phyloP scores from a whole-genome alignment of 2,329 filamentous ascomycete species.

The Ceratocystis huliohia region DNA sequence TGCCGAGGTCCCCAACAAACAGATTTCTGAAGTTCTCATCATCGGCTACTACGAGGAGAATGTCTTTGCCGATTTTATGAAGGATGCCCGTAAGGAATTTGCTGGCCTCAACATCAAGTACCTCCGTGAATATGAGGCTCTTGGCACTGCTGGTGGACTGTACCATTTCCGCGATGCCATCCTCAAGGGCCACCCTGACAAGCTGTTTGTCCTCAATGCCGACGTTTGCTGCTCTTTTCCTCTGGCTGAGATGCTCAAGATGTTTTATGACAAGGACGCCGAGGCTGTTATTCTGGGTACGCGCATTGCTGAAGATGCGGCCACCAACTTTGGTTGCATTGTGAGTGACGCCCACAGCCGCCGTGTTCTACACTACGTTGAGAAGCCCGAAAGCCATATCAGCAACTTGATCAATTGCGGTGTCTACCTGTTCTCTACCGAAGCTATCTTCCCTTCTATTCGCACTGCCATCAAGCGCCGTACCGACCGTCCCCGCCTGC shows the following conservation, averaged over 20 bases:
- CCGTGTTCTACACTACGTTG: constrained; percentile 95
- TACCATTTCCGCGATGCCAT: constrained; percentile 99
- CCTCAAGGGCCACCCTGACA: constrained; percentile 85
- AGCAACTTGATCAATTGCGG: constrained; percentile 98
- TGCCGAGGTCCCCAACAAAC: constrained; percentile 66
- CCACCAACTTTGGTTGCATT: constrained; percentile 94
- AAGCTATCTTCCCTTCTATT: constrained; percentile 94
- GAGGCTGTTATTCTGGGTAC: constrained; percentile 95
- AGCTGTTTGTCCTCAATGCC: constrained; percentile 94
- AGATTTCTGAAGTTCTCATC: constrained; percentile 87
- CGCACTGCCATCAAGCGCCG: constrained; percentile 89
- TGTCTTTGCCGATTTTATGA: constrained; percentile 97
- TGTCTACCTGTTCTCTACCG: constrained; percentile 92
- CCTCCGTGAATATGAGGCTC: constrained; percentile 89
- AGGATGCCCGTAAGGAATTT: constrained; percentile 72
- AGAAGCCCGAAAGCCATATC: constrained; percentile 96
- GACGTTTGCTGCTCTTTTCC: constrained; percentile 99
- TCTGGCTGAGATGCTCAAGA: constrained; percentile 82
- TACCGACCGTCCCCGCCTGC: constrained; percentile 74
- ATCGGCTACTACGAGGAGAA: constrained; percentile 98
- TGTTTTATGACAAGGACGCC: constrained; percentile 89
- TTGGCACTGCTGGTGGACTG: constrained; percentile 89
- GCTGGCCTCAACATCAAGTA: constrained; percentile 85
- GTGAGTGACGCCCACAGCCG: constrained; percentile 88
- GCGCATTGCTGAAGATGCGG: constrained; percentile 76